Evolutionary conservation across 345 rosid genomes (phyloP).

Genomic region (Limnanthes douglasii): DNA sequence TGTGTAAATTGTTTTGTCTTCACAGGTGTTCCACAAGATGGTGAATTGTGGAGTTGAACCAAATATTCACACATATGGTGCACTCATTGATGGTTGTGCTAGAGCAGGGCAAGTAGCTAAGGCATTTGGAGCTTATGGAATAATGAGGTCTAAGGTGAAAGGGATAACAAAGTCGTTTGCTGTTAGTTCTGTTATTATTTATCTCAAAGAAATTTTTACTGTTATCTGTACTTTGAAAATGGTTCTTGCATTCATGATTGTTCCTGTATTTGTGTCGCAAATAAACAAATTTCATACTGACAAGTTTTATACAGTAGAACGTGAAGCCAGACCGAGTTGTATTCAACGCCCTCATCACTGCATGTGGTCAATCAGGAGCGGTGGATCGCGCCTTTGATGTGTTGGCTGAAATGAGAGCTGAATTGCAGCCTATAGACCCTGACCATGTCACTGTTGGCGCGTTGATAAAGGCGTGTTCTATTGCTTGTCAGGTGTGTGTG

Average conservation of each 20-base stretch:
- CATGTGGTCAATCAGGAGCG: conserved; percentile 94
- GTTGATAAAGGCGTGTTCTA: conserved; percentile 74
- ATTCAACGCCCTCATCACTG: conserved; percentile 91
- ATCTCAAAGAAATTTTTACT: neutral
- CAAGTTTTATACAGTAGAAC: conserved; percentile 73
- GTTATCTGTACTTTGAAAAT: conserved; percentile 1
- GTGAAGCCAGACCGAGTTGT: conserved; percentile 98
- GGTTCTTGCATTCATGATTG: conserved; percentile 5
- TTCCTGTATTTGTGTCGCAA: conserved; percentile 8
- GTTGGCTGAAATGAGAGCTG: conserved; percentile 84
- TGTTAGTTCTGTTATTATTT: conserved; percentile 3
- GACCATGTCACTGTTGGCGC: conserved; percentile 89
- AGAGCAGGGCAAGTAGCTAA: conserved; percentile 91
- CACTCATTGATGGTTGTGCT: conserved; percentile 97
- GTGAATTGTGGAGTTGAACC: conserved; percentile 85
- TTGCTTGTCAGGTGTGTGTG: conserved; percentile 65
- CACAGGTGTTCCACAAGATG: conserved; percentile 90
- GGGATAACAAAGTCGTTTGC: conserved; percentile 7
- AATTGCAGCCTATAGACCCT: conserved; percentile 85
- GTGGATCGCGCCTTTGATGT: conserved; percentile 98
- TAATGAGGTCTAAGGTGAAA: conserved; percentile 98
- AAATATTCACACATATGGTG: conserved; percentile 83
- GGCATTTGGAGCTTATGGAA: conserved; percentile 98
- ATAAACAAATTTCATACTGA: conserved; percentile 23
- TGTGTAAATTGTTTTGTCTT: conserved; percentile 5